phyloP scores from a whole-genome alignment of 345 rosid species.

The Adansonia digitata region DNA sequence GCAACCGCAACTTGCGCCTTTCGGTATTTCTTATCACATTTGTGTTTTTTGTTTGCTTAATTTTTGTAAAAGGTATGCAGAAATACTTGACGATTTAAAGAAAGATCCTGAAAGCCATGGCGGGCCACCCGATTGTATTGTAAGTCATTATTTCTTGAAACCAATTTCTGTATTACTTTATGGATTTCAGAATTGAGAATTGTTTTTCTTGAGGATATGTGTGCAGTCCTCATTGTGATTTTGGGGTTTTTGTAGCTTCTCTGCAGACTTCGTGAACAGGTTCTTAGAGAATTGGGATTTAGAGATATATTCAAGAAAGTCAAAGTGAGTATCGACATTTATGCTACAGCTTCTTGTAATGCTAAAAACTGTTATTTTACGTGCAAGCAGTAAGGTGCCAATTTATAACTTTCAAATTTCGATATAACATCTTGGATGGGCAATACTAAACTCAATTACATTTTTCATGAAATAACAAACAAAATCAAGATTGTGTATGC shows the following conservation, averaged over 20 bases:
- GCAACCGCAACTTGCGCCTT: background rate
- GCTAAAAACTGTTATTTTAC: background rate
- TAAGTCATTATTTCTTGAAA: slow-evolving; percentile 26
- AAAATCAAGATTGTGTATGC: background rate
- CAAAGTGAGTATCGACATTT: slow-evolving; percentile 43
- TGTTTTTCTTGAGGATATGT: background rate
- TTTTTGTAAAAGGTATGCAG: slow-evolving; percentile 50
- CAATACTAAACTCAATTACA: too few relatives aligned
- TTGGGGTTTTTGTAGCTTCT: slow-evolving; percentile 52
- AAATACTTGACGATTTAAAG: slow-evolving; percentile 82
- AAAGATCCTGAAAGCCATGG: slow-evolving; percentile 95
- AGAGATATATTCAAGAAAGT: slow-evolving; percentile 95
- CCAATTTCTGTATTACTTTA: background rate
- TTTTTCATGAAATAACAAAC: too few relatives aligned
- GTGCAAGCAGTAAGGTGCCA: background rate
- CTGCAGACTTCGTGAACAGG: slow-evolving; percentile 77
- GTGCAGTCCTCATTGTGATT: background rate
- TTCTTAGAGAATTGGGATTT: slow-evolving; percentile 90
- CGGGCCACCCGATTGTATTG: slow-evolving; percentile 91
- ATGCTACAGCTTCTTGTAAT: background rate
- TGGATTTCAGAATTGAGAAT: background rate
- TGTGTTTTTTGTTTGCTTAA: slow-evolving; percentile 1
- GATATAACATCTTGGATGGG: background rate
- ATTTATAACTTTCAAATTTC: background rate
- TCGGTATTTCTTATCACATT: background rate